Conservation (phyloP, 352 stramenopile genomes). For the Phytophthora uliginosa region DNA sequence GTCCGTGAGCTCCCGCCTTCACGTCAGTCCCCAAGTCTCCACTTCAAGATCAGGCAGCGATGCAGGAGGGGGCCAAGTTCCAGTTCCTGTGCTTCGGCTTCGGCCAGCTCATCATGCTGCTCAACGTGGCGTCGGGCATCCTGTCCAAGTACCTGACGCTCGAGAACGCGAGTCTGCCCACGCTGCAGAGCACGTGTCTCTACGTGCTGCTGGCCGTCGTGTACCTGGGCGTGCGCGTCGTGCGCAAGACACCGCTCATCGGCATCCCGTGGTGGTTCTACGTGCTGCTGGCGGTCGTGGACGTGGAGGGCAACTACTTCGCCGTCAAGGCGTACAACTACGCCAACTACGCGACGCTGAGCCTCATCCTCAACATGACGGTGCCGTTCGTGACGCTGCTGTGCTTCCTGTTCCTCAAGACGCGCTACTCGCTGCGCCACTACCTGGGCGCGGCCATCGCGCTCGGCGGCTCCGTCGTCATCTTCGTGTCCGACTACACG, state of each 20-base stretch:
- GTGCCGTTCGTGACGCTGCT: constrained; percentile 77
- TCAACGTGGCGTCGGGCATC: constrained; percentile 65
- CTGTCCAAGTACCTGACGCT: constrained; percentile 71
- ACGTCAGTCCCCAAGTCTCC: constrained; percentile 21
- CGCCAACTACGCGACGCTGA: constrained; percentile 75
- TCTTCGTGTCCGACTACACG: constrained; percentile 70
- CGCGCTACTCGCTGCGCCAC: constrained; percentile 65
- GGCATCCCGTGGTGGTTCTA: constrained; percentile 71
- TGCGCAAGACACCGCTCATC: constrained; percentile 44
- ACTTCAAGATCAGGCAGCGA: constrained; percentile 20
- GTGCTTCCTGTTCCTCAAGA: constrained; percentile 77
- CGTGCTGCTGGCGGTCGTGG: constrained; percentile 60
- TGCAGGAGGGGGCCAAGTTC: constrained; percentile 43
- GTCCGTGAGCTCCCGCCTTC: neutral
- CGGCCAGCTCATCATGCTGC: constrained; percentile 75
- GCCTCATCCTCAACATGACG: constrained; percentile 75
- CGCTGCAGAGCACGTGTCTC: constrained; percentile 69
- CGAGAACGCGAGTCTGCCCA: constrained; percentile 59
- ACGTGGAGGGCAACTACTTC: constrained; percentile 83
- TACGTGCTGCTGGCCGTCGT: constrained; percentile 64
- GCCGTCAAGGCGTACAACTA: constrained; percentile 79
- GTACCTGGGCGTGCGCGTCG: constrained; percentile 54
- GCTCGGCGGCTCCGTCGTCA: constrained; percentile 56
- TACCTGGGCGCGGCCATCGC: constrained; percentile 58
- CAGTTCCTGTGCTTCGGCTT: constrained; percentile 74